Evolutionary conservation across 192 early-diverging fungal genomes (phyloP), one percentile per base, ranked within the genome.

Genomic region (Lobulomyces angularis): DNA sequence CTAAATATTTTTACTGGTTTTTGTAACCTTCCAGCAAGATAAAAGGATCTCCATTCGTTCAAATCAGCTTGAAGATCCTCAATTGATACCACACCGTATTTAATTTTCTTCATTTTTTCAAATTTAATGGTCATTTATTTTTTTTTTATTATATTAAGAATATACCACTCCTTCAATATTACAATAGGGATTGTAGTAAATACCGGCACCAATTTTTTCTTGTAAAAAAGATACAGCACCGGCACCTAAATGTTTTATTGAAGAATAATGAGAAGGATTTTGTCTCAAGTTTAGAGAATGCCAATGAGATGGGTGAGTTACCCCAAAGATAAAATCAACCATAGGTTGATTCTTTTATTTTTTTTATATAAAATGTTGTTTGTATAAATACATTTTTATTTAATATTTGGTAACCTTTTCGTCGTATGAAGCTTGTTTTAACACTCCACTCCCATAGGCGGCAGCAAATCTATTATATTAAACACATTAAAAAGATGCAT

Each of bases 11-110:
- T 82, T 65, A 83, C 83, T 6, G 95, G 95, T 51, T 99, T 99
- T 43, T 97, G 93, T 73, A 99, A 77, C 33, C 95, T 77, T 1
- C 95, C 95, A 3, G 95, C 88, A 4, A 97, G 48, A 57, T 99
- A 99, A 43, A 97, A 61, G 2, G 85, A 82, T 37, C 90, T 83
- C 95, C 95, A 99, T 61, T 95, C 81, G 24, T 81, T 60, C 32
- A 99, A 53, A 49, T 99, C 95, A 50, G 70, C 70, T 45, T 82
- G 79, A 16, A 99, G 59, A 16, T 64, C 65, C 51, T 91, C 81
- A 56, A 95, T 85, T 3, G 85, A 86, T 16, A 95, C 82, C 11
- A 99, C 95, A 7, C 95, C 95, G 58, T 99, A 99, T 55, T 99
- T 99, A 45, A 96, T 69, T 36, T 62, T 40, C 75, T 84, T 37